phyloP scores from a whole-genome alignment of 768 basidiomycete genomes.

The Lentinula lateritia region DNA sequence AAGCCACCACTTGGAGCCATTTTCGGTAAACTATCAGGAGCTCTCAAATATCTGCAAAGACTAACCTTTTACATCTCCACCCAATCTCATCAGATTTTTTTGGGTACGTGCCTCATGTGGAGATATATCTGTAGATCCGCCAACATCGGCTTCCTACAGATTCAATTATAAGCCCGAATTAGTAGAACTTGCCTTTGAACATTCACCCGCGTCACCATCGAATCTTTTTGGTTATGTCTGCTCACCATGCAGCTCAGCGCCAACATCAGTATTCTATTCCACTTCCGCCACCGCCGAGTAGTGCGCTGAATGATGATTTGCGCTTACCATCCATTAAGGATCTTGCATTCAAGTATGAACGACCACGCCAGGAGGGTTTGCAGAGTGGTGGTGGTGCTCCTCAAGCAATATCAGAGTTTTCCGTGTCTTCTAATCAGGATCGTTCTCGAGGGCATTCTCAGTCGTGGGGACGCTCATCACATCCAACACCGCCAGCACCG shows the following conservation, averaged over 20 bases:
- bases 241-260: constrained; percentile 40
- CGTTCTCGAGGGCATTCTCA: constrained; percentile 28
- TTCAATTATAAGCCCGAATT: constrained; percentile 36
- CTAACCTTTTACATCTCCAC: constrained; percentile 11
- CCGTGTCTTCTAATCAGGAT: constrained; percentile 23
- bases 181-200: constrained; percentile 27
- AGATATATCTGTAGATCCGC: constrained; percentile 39
- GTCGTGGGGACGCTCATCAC: constrained; percentile 25
- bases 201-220: constrained; percentile 13
- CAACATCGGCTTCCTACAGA: constrained; percentile 54
- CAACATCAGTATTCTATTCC: constrained; percentile 28
- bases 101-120: constrained; percentile 8
- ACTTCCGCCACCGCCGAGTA: constrained; percentile 26
- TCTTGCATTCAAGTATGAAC: constrained; percentile 54
- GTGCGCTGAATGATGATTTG: constrained; percentile 29
- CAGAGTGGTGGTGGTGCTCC: constrained; percentile 11
- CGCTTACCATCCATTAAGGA: constrained; percentile 72
- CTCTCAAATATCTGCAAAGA: constrained; percentile 8
- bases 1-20: no score
- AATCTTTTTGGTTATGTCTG: constrained; percentile 33
- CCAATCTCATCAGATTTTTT: constrained; percentile 14
- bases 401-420: constrained; percentile 25
- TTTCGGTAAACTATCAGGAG: background rate
- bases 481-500: constrained; percentile 12
- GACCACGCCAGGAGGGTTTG: constrained; percentile 23